These are phyloP conservation scores for Starmera amethionina DNA, from an alignment of 805 yeast genomes.

Conservation along the genomic window DNA sequence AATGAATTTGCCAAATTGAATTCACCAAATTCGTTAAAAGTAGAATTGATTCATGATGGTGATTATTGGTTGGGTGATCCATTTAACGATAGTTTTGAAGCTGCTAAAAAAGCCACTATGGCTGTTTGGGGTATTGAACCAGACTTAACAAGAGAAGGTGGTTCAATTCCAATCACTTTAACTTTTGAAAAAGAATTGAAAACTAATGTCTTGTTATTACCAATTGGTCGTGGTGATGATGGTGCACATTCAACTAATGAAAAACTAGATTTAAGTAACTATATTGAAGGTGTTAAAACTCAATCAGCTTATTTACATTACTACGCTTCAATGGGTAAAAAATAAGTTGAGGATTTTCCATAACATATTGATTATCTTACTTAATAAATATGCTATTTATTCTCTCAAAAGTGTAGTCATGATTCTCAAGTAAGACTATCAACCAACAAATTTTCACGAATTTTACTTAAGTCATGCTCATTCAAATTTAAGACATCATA, in stretches of 20 bases:
- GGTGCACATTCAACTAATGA: constrained; percentile 99
- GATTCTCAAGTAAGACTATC: background rate
- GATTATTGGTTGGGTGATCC: constrained; percentile 96
- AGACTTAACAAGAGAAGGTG: constrained; percentile 97
- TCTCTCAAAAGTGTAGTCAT: no score
- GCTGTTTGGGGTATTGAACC: constrained; percentile 93
- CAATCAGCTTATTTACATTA: constrained; percentile 90
- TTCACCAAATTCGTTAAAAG: constrained; percentile 67
- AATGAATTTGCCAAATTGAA: constrained; percentile 53
- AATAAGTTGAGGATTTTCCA: background rate
- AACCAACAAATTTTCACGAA: constrained; percentile 23
- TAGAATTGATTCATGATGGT: constrained; percentile 87
- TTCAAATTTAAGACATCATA: constrained; percentile 32
- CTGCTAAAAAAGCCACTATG: constrained; percentile 91
- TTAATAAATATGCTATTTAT: no score
- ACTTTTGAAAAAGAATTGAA: constrained; percentile 84
- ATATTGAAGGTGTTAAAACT: constrained; percentile 88
- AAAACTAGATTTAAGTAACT: constrained; percentile 81
- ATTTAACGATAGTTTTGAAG: constrained; percentile 82
- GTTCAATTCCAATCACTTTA: constrained; percentile 94
- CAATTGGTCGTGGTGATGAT: constrained; percentile 98
- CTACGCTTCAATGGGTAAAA: constrained; percentile 31
- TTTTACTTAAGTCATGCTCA: constrained; percentile 30
- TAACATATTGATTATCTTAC: background rate
- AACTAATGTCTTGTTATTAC: constrained; percentile 79